phyloP scores from a whole-genome alignment of 2,329 filamentous ascomycete species.

The Chaetothyriales sp. region DNA sequence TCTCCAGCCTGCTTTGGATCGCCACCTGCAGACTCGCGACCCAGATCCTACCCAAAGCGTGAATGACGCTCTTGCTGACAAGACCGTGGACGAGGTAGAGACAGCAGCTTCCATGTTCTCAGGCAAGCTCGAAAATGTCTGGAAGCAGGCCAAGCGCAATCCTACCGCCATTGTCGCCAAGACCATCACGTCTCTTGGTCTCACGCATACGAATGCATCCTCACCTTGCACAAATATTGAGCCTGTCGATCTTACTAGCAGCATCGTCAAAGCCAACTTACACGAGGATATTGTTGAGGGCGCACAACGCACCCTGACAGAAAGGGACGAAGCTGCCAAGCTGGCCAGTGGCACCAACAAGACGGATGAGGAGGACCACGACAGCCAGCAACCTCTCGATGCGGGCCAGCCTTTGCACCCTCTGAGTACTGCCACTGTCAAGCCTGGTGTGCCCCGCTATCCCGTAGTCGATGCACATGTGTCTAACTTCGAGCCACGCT shows the following conservation, averaged over 20 bases:
- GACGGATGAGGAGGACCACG: background rate
- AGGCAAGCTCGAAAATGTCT: slow-evolving; percentile 8
- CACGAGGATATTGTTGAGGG: background rate
- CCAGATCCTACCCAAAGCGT: background rate
- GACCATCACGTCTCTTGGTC: slow-evolving; percentile 12
- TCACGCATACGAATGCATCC: slow-evolving; percentile 7
- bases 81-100: background rate
- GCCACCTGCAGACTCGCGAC: background rate
- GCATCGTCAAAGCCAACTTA: background rate
- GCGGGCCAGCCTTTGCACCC: slow-evolving; percentile 6
- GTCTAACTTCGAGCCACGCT: slow-evolving; percentile 13
- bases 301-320: background rate
- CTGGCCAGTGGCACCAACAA: background rate
- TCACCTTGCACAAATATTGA: slow-evolving; percentile 6
- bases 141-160: slow-evolving; percentile 14
- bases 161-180: slow-evolving; percentile 17
- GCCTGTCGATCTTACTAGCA: background rate
- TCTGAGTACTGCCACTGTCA: slow-evolving; percentile 11
- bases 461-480: slow-evolving; percentile 13
- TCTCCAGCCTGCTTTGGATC: background rate
- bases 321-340: slow-evolving; percentile 3
- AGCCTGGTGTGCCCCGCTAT: slow-evolving; percentile 11
- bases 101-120: slow-evolving; percentile 4
- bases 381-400: background rate
- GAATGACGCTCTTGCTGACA: background rate